These are phyloP conservation scores for Secale cereale DNA, from an alignment of 176 grass and related monocot species.

Conservation along the genomic window DNA sequence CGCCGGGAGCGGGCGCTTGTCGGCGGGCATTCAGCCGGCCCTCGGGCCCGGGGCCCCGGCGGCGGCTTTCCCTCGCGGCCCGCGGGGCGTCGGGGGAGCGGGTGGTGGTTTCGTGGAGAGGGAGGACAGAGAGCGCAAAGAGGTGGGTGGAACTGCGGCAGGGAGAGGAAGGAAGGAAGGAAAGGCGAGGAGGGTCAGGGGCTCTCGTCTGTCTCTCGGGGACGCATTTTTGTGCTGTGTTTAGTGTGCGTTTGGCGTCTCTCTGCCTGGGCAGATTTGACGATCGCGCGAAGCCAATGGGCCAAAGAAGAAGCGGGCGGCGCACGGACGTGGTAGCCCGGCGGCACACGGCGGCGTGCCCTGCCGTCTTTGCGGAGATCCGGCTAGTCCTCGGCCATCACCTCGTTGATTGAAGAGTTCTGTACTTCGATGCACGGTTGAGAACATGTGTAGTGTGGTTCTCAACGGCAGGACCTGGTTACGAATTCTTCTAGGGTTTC, in stretches of 20 bases:
- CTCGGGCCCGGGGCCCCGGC: not conserved
- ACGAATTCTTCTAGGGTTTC: no score
- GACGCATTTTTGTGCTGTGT: constrained; percentile 12
- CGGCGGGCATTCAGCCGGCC: constrained; percentile 27
- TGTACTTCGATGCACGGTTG: not conserved
- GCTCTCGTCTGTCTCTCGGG: not conserved
- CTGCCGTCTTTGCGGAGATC: not conserved
- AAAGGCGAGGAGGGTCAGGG: not conserved
- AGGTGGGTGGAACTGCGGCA: constrained; percentile 14
- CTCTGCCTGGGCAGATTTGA: constrained; percentile 12
- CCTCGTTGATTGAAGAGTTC: not conserved
- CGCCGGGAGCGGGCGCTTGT: constrained; percentile 34
- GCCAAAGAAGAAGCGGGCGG: not conserved
- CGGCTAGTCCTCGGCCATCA: not conserved
- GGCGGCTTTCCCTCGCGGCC: not conserved
- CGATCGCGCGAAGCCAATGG: constrained; percentile 4
- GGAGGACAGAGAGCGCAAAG: constrained; percentile 20
- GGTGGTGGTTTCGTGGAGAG: constrained; percentile 36
- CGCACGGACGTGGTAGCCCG: constrained; percentile 18
- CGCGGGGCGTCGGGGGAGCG: not conserved
- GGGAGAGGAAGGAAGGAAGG: not conserved
- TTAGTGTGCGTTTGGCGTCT: constrained; percentile 7
- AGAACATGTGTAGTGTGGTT: not conserved
- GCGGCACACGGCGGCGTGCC: not conserved
- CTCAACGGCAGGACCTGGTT: no score